Evolutionary conservation across 768 basidiomycete species (phyloP).

Genomic region (Rhodocollybia butyracea): DNA sequence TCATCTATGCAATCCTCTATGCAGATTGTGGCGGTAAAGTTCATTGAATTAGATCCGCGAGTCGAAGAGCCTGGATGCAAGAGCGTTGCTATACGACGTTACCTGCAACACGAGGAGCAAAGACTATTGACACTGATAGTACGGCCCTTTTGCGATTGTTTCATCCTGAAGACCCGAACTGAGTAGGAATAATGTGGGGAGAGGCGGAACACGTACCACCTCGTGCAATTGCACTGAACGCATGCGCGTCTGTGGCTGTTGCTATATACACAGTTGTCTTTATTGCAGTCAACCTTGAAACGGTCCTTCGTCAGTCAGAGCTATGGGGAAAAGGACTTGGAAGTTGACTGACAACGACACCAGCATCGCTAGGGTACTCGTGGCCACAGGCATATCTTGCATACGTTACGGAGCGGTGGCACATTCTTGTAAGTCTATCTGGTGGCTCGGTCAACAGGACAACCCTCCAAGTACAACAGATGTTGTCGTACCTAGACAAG

Average conservation of each 20-base stretch:
- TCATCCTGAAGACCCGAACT: not conserved
- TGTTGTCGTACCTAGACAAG: not conserved
- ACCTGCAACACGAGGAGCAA: not conserved
- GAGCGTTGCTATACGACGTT: not conserved
- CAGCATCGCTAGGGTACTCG: not conserved
- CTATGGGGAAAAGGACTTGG: not conserved
- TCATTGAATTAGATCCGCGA: not conserved
- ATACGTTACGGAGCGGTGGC: slow-evolving; percentile 5
- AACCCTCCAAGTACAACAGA: not conserved
- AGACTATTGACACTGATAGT: not conserved
- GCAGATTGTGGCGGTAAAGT: not conserved
- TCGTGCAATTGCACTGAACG: not conserved
- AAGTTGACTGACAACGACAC: not conserved
- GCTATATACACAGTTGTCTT: not conserved
- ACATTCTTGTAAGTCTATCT: not conserved
- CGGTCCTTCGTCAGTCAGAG: not conserved
- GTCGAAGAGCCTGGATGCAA: not conserved
- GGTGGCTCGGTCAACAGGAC: not conserved
- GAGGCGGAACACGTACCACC: not conserved
- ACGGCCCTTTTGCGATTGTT: not conserved
- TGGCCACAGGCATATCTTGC: slow-evolving; percentile 6
- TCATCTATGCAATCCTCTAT: too few species aligned
- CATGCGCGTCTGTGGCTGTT: slow-evolving; percentile 1
- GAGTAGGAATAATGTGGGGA: not conserved
- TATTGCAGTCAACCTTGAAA: slow-evolving; percentile 2